Conservation (phyloP, 2,329 filamentous ascomycete genomes). For the Dothideomycetidae sp. region DNA sequence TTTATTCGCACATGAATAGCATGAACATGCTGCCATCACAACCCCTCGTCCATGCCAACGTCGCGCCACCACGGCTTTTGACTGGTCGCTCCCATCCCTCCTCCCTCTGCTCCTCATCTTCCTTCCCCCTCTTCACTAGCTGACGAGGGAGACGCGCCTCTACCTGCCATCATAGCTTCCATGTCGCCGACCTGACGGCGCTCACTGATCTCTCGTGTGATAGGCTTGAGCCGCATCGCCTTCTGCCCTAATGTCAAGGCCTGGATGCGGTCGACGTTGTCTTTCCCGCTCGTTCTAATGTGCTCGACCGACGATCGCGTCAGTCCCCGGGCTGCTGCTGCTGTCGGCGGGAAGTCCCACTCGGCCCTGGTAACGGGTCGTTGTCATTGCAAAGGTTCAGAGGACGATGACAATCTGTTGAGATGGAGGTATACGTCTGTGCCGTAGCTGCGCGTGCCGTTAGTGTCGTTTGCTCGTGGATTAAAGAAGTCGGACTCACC, state of each 20-base stretch:
- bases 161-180: conserved; percentile 45
- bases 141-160: too few relatives aligned
- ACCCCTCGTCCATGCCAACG: conserved; percentile 35
- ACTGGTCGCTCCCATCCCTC: conserved; percentile 15
- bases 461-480: conserved; percentile 16
- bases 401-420: conserved; percentile 87
- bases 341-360: conserved; percentile 25
- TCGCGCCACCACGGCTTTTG: conserved; percentile 29
- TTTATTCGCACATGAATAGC: too few relatives aligned
- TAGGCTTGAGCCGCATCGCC: conserved; percentile 48
- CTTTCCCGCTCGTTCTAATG: conserved; percentile 17
- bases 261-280: conserved; percentile 33
- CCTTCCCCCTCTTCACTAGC: conserved; percentile 43
- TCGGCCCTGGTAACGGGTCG: conserved; percentile 78
- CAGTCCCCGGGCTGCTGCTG: conserved; percentile 19
- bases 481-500: conserved; percentile 44
- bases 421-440: conserved; percentile 98
- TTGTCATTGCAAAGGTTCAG: conserved; percentile 87
- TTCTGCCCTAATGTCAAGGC: conserved; percentile 27
- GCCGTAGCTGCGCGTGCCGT: conserved; percentile 55
- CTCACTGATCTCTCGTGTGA: conserved; percentile 66
- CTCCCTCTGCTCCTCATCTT: conserved; percentile 17
- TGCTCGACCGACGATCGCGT: conserved; percentile 16
- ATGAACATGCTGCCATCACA: conserved; percentile 22
- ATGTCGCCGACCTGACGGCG: conserved; percentile 83